Conservation (phyloP, 768 basidiomycete species). For the Xerocomellus chrysenteron region DNA sequence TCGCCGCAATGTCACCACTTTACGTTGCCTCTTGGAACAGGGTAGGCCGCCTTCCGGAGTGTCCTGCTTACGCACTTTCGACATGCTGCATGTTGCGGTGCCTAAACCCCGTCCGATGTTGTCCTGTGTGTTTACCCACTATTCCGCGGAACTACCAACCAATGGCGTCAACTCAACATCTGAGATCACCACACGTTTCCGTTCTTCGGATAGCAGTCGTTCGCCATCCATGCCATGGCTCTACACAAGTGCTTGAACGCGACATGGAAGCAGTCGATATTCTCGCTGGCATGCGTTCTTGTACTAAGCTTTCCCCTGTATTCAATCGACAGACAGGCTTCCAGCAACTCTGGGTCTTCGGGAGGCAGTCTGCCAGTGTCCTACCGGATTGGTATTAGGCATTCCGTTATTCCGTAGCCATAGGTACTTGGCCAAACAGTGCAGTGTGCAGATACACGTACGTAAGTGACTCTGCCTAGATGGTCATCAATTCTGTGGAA, state of each 20-base stretch:
- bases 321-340: slow-evolving; percentile 2
- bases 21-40: slow-evolving; percentile 9
- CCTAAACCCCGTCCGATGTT: slow-evolving; percentile 12
- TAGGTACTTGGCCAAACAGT: not conserved
- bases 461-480: slow-evolving; percentile 8
- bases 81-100: slow-evolving; percentile 10
- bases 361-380: not conserved
- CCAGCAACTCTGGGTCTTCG: not conserved
- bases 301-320: not conserved
- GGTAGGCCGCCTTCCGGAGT: slow-evolving; percentile 5
- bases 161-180: slow-evolving; percentile 4
- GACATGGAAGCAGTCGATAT: not conserved
- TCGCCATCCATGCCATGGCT: not conserved
- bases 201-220: not conserved
- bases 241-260: not conserved
- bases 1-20: slow-evolving; percentile 11
- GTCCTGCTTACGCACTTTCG: slow-evolving; percentile 13
- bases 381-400: slow-evolving; percentile 6
- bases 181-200: slow-evolving; percentile 4
- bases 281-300: slow-evolving; percentile 9
- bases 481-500: slow-evolving; percentile 8
- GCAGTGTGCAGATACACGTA: not conserved
- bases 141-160: slow-evolving; percentile 18
- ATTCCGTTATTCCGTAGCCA: slow-evolving; percentile 4
- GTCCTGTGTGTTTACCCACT: not conserved